Percentiles rank a stretch among this genome's conserved stretches.
These are phyloP conservation scores for Xylaria sp. DNA, from an alignment of 2,329 filamentous ascomycete genomes.

Conservation along the genomic window DNA sequence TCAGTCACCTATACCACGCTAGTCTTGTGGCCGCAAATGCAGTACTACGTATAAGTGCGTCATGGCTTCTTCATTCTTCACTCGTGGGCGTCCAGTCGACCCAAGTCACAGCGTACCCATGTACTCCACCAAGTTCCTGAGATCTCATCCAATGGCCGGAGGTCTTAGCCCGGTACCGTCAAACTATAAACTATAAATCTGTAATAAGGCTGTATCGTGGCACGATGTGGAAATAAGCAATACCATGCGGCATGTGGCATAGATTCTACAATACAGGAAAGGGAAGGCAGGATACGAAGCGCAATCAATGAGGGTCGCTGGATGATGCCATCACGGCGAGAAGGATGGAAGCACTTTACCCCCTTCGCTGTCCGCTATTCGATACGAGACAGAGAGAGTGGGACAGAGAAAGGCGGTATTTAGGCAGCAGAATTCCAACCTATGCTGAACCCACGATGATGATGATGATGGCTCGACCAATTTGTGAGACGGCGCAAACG, in stretches of 20 bases:
- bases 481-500: neutral
- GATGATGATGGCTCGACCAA: too few relatives aligned
- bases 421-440: conserved; percentile 6
- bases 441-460: neutral
- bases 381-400: neutral
- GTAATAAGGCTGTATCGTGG: neutral
- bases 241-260: neutral
- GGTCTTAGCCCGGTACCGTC: neutral
- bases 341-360: too few relatives aligned
- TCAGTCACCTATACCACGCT: too few relatives aligned
- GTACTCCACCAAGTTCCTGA: too few relatives aligned
- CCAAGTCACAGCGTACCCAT: too few relatives aligned
- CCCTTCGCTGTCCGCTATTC: neutral
- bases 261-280: neutral
- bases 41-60: too few relatives aligned
- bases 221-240: neutral
- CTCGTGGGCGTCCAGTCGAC: too few relatives aligned
- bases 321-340: neutral
- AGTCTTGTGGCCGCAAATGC: too few relatives aligned
- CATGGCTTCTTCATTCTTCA: too few relatives aligned
- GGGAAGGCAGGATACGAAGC: neutral
- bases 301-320: neutral
- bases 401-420: neutral
- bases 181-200: neutral
- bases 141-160: neutral